Evolutionary conservation across 805 yeast genomes (phyloP).

Genomic region (Tetrapisispora iriomotensis): DNA sequence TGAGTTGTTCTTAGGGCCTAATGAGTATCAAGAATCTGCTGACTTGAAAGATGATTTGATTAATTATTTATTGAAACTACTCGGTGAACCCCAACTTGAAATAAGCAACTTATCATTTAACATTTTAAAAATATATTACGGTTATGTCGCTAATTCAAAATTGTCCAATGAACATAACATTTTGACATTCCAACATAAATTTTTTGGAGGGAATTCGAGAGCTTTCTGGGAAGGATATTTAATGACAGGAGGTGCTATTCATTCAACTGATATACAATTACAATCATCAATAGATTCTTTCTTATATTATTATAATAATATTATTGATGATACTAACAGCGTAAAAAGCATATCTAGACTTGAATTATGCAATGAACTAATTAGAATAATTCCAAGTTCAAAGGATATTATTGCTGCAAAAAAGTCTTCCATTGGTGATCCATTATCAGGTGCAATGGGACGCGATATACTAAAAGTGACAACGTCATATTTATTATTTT

Average conservation of each 20-base stretch:
- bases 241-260: conserved; percentile 47
- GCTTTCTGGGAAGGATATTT: conserved; percentile 49
- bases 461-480: conserved; percentile 13
- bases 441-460: conserved; percentile 6
- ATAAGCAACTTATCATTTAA: conserved; percentile 1
- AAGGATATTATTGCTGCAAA: conserved; percentile 7
- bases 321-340: conserved; percentile 5
- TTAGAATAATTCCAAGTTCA: conserved; percentile 16
- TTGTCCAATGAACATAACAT: conserved; percentile 23
- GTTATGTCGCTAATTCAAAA: background rate
- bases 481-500: conserved; percentile 13
- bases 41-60: conserved; percentile 1
- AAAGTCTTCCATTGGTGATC: background rate
- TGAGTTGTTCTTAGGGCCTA: conserved; percentile 1
- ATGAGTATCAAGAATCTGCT: background rate
- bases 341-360: background rate
- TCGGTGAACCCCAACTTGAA: conserved; percentile 55
- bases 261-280: conserved; percentile 39
- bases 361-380: conserved; percentile 12
- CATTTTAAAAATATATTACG: conserved; percentile 18
- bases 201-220: conserved; percentile 7
- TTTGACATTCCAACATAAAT: conserved; percentile 8
- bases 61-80: conserved; percentile 40
- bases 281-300: conserved; percentile 35
- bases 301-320: conserved; percentile 22